Evolutionary conservation across 176 grass and related monocot species (phyloP).

Genomic region (Tillandsia fasciculata): DNA sequence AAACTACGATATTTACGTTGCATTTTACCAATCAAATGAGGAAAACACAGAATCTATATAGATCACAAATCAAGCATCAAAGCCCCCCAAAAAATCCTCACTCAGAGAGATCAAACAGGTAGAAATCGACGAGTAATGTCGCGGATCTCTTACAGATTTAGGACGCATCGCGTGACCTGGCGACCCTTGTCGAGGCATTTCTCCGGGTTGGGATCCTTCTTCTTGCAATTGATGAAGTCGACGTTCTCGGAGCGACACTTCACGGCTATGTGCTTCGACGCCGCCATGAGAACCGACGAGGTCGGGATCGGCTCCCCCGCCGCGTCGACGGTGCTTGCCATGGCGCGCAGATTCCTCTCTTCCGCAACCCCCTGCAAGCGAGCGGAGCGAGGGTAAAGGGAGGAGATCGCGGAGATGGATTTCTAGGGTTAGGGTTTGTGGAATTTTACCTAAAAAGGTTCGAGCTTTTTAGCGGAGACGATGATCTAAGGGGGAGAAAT

Average conservation of each 20-base stretch:
- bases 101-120: background rate
- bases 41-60: background rate
- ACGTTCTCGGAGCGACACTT: constrained; percentile 74
- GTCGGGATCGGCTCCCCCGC: constrained; percentile 78
- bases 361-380: background rate
- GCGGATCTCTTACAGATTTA: constrained; percentile 54
- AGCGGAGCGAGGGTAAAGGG: background rate
- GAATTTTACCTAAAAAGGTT: background rate
- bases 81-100: constrained; percentile 2
- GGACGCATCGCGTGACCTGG: constrained; percentile 62
- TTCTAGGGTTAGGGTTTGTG: background rate
- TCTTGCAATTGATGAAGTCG: constrained; percentile 95
- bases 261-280: constrained; percentile 76
- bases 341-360: constrained; percentile 25
- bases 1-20: background rate
- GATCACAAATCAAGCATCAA: constrained; percentile 2
- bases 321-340: constrained; percentile 52
- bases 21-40: background rate
- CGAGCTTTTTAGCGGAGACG: background rate
- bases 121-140: background rate
- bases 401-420: constrained; percentile 2
- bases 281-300: constrained; percentile 73
- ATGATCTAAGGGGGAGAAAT: background rate
- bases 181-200: constrained; percentile 89
- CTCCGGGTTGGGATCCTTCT: constrained; percentile 82